Base-by-base conservation (phyloP, 164 flowering plant species). In the Stephania japonica region DNA sequence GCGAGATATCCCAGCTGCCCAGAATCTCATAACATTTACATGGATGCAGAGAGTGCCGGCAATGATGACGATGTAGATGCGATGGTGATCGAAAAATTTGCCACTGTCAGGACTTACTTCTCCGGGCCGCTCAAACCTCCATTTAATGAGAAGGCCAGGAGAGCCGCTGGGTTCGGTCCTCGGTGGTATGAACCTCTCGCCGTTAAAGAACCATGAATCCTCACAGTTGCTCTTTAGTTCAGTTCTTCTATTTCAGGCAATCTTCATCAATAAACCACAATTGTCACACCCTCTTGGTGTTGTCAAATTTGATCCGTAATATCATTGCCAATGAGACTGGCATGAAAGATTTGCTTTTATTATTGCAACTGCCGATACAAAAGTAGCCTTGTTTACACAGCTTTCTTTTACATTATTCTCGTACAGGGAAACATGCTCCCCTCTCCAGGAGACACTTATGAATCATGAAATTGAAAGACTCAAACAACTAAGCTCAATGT, bases 101-200 rank as follows among this genome's bases (percentile, higher is more conserved):
- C 74, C 7, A 77, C 74, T 6, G 98, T 91, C 19, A 85, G 97
- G 81, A 75, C 77, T 56, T 75, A 86, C 76, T 95, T 95, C 81
- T 86, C 92, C 67, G 97, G 99, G 8, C 94, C 93, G 18, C 80
- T 92, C 75, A 94, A 95, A 80, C 96, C 97, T 32, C 98, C 99
- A 67, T 92, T 95, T 78, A 95, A 95, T 53, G 89, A 85, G 77
- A 80, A 77, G 50, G 97, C 98, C 8, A 85, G 99, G 75, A 85
- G 81, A 77, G 90, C 95, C 70, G 99, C 98, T 71, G 98, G 99
- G 12, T 92, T 95, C 84, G 91, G 88, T 19, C 89, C 89, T 32
- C 82, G 85, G 50, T 95, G 98, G 98, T 95, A 92, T 80, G 87
- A 91, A 72, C 99, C 99, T 70, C 92, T 92, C 63, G 90, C 95